A percentile compares a stretch with the other conserved stretches of the same genome.
These are phyloP conservation scores for Populus trichocarpa DNA, from an alignment of 441 rosid genomes.

Conservation along the genomic window DNA sequence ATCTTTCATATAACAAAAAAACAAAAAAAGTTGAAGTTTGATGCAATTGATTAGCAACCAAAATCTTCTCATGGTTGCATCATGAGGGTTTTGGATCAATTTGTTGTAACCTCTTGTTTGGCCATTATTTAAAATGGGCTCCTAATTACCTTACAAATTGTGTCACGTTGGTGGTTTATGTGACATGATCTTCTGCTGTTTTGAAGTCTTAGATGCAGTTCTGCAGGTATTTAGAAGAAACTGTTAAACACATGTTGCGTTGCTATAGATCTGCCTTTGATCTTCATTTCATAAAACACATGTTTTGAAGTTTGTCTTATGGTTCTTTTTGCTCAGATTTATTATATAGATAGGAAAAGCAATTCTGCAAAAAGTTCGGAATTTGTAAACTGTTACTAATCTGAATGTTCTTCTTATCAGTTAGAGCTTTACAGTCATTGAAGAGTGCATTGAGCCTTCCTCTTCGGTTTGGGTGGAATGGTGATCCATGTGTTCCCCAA, in stretches of 20 bases:
- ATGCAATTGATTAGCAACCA: neutral
- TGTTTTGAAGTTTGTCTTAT: neutral
- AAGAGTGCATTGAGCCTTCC: constrained; percentile 81
- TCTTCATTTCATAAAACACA: neutral
- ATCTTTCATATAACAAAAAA: neutral
- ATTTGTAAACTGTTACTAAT: constrained; percentile 9
- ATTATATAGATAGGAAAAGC: neutral
- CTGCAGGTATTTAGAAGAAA: neutral
- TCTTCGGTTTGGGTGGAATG: constrained; percentile 94
- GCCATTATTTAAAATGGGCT: neutral
- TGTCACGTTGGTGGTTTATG: neutral
- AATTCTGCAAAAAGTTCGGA: neutral
- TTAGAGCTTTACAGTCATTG: constrained; percentile 63
- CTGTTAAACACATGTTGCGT: neutral
- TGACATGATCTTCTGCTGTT: neutral
- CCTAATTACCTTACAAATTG: neutral
- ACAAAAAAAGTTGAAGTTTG: no score
- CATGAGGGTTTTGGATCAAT: neutral
- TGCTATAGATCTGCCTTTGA: neutral
- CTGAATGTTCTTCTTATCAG: constrained; percentile 36
- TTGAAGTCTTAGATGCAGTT: neutral
- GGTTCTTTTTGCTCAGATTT: neutral
- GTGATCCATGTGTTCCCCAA: constrained; percentile 98
- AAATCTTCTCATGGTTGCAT: neutral
- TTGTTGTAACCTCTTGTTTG: neutral